phyloP scores from a whole-genome alignment of 768 basidiomycete genomes.

The Psilocybe sp. region DNA sequence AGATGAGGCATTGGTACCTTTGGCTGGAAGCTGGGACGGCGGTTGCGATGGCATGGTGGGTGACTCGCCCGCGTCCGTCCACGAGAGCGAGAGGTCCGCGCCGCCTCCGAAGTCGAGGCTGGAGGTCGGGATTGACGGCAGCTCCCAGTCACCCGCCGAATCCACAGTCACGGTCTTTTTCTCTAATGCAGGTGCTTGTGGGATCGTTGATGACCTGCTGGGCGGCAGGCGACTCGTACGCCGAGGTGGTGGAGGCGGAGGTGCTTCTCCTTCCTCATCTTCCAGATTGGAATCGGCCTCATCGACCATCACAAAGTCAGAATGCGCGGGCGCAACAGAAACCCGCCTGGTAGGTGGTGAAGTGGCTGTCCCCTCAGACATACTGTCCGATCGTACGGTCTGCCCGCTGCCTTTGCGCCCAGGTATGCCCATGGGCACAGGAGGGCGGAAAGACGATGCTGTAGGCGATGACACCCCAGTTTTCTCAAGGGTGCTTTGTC shows the following conservation, averaged over 20 bases:
- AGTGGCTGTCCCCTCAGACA: conserved; percentile 22
- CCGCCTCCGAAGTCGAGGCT: conserved; percentile 49
- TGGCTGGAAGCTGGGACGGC: conserved; percentile 10
- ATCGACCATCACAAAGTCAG: conserved; percentile 66
- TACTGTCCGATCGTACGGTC: conserved; percentile 33
- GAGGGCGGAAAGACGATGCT: conserved; percentile 45
- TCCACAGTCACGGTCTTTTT: conserved; percentile 27
- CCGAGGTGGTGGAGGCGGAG: conserved; percentile 47
- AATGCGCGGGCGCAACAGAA: conserved; percentile 28
- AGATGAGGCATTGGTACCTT: conserved; percentile 11
- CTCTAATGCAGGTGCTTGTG: conserved; percentile 17
- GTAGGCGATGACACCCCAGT: conserved; percentile 21
- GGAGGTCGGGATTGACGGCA: conserved; percentile 56
- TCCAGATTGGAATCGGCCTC: conserved; percentile 35
- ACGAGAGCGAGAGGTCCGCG: conserved; percentile 53
- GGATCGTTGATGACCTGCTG: conserved; percentile 27
- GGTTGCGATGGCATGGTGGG: conserved; percentile 17
- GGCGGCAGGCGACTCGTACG: conserved; percentile 40
- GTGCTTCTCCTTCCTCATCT: conserved; percentile 21
- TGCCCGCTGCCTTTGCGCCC: conserved; percentile 38
- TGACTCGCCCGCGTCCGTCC: conserved; percentile 53
- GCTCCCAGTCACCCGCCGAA: conserved; percentile 59
- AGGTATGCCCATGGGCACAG: conserved; percentile 37
- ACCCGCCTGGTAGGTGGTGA: conserved; percentile 16
- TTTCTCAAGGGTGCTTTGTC: conserved; percentile 17